phyloP scores from a whole-genome alignment of 2,329 filamentous ascomycete species.

The Lecanicillium sp. region DNA sequence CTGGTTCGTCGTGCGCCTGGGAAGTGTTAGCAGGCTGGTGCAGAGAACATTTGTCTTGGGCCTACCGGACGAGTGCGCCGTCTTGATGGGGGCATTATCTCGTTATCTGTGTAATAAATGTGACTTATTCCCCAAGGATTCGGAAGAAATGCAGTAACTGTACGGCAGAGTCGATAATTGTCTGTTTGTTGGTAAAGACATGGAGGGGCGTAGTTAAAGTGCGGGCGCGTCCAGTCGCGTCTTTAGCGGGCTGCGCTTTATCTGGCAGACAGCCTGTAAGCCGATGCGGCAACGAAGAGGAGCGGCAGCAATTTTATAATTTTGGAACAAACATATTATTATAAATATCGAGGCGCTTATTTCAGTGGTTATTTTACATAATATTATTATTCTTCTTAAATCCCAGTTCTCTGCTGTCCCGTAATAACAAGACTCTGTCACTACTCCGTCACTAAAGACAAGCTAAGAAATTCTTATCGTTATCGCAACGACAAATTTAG shows the following conservation, averaged over 20 bases:
- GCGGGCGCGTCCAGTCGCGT: neutral
- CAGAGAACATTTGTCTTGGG: neutral
- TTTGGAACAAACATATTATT: too few relatives aligned
- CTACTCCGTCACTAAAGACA: neutral
- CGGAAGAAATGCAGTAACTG: too few relatives aligned
- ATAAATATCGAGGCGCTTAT: too few relatives aligned
- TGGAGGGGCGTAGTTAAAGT: neutral
- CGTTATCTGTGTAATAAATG: neutral
- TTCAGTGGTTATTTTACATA: too few relatives aligned
- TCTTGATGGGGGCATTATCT: constrained; percentile 27
- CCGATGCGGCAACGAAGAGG: too few relatives aligned
- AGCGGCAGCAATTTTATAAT: too few relatives aligned
- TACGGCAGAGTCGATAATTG: too few relatives aligned
- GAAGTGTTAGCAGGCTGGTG: neutral
- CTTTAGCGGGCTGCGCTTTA: neutral
- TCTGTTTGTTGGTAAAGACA: neutral
- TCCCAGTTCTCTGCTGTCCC: too few relatives aligned
- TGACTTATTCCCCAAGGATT: too few relatives aligned
- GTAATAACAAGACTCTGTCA: too few relatives aligned
- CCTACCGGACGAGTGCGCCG: constrained; percentile 29
- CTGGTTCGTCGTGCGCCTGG: constrained; percentile 25
- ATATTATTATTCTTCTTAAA: too few relatives aligned
- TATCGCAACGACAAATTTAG: constrained; percentile 12
- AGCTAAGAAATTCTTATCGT: constrained; percentile 8
- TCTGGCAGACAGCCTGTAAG: too few relatives aligned